phyloP scores from a whole-genome alignment of 2,329 filamentous ascomycete species.

The Cercospora zeae-maydis region DNA sequence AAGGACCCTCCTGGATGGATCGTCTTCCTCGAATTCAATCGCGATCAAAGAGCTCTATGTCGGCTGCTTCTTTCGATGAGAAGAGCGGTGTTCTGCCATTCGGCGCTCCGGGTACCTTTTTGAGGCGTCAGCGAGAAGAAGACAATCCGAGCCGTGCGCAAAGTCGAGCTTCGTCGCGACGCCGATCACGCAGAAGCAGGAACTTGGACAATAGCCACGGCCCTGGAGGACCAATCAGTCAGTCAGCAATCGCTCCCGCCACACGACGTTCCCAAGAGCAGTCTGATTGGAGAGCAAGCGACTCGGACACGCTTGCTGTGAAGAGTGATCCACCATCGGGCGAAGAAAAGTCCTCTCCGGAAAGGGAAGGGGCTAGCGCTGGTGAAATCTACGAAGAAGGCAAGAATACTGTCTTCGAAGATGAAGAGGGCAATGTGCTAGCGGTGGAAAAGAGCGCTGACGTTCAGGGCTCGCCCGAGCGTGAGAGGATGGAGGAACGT shows the following conservation, averaged over 20 bases:
- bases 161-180: constrained; percentile 63
- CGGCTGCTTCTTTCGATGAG: constrained; percentile 59
- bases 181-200: constrained; percentile 59
- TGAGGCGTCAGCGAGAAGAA: constrained; percentile 74
- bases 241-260: constrained; percentile 80
- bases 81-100: constrained; percentile 60
- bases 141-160: constrained; percentile 61
- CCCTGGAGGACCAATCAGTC: constrained; percentile 80
- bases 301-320: constrained; percentile 45
- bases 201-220: constrained; percentile 66
- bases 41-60: constrained; percentile 75
- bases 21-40: constrained; percentile 79
- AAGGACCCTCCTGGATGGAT: constrained; percentile 92
- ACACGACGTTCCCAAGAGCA: constrained; percentile 34
- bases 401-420: constrained; percentile 73
- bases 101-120: constrained; percentile 69
- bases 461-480: constrained; percentile 51
- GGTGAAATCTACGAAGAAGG: constrained; percentile 80
- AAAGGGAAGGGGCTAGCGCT: constrained; percentile 27
- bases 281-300: constrained; percentile 38
- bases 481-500: constrained; percentile 57
- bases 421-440: constrained; percentile 81
- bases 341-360: constrained; percentile 19
- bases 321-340: constrained; percentile 32
- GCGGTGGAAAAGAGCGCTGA: constrained; percentile 54